Evolutionary conservation across 345 rosid genomes (phyloP), one percentile per base, ranked within the genome.

Genomic region (Ceriops decandra): DNA sequence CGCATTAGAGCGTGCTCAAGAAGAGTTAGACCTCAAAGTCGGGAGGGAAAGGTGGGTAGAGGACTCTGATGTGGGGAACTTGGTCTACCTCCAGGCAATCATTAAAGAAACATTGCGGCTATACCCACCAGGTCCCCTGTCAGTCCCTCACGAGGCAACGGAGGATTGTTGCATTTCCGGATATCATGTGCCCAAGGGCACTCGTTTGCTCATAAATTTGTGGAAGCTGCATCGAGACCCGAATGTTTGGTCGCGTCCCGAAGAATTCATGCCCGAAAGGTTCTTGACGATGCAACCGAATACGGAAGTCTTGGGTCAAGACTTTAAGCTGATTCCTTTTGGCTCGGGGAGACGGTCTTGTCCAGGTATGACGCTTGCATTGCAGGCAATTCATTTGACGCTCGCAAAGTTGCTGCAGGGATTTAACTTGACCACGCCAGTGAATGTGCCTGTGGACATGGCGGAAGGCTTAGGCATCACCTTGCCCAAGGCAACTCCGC

Each of bases 51-150:
- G 85, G 53, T 56, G 60, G 51, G 85, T 78, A 13, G 73, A 83
- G 47, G 80, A 76, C n/a, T 78, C 79, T 21, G 84, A 85, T 59
- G 58, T 85, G 17, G 73, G 61, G 7, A 77, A 81, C 59, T 66
- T 83, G 17, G 47, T 38, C 21, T 78, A 81, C 67, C 58, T 85
- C 26, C 69, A 73, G 15, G 79, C 74, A 8, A 53, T 75, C 16
- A 64, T 74, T 5, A 74, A 74, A 53, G 77, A 74, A 62, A 68
- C 77, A 21, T 36, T 74, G 28, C 63, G 68, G 22, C 58, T 75
- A 4, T 75, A 69, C 62, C 79, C 74, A 15, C 70, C 79, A 10
- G 74, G 67, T 22, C 74, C 79, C 1, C 0, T 42, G 22, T 53
- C 67, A 11, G 67, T 61, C 19, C 71, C 79, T 6, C 71, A 70